Conservation (phyloP, 192 early-diverging fungal genomes). For the Pecoramyces ruminantium region DNA sequence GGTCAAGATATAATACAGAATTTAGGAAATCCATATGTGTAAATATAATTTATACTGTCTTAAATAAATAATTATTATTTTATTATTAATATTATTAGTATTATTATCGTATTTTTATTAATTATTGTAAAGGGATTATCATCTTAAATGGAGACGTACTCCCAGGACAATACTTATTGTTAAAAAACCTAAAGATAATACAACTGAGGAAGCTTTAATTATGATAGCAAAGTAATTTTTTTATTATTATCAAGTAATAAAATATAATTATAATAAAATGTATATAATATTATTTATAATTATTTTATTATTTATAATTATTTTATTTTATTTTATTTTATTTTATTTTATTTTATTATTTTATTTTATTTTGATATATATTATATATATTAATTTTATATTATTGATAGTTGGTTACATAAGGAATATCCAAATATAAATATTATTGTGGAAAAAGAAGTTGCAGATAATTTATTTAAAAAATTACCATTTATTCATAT, state of each 20-base stretch:
- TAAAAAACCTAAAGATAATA: slow-evolving; percentile 56
- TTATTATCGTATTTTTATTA: neutral
- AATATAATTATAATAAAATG: too few species aligned
- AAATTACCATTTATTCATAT: slow-evolving; percentile 32
- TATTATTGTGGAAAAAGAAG: slow-evolving; percentile 48
- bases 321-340: neutral
- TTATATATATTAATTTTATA: too few species aligned
- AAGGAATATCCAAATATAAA: slow-evolving; percentile 27
- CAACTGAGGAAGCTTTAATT: slow-evolving; percentile 45
- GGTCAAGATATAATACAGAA: neutral
- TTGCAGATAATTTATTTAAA: slow-evolving; percentile 29
- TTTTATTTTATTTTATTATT: neutral
- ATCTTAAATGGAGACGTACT: slow-evolving; percentile 30
- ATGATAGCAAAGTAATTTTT: slow-evolving; percentile 31
- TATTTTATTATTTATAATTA: too few species aligned
- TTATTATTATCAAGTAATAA: too few species aligned
- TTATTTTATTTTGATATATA: neutral
- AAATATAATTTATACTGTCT: neutral
- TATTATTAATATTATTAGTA: too few species aligned
- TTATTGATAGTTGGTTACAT: slow-evolving; percentile 57
- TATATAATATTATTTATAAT: too few species aligned
- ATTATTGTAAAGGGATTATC: neutral
- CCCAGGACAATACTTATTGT: slow-evolving; percentile 62
- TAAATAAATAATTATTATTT: too few species aligned
- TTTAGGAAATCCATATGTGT: neutral